A percentile compares a stretch with the other conserved stretches of the same genome.
phyloP scores from a whole-genome alignment of 1,284 basidiomycete genomes.

The Cryptococcus jaspeensis region DNA sequence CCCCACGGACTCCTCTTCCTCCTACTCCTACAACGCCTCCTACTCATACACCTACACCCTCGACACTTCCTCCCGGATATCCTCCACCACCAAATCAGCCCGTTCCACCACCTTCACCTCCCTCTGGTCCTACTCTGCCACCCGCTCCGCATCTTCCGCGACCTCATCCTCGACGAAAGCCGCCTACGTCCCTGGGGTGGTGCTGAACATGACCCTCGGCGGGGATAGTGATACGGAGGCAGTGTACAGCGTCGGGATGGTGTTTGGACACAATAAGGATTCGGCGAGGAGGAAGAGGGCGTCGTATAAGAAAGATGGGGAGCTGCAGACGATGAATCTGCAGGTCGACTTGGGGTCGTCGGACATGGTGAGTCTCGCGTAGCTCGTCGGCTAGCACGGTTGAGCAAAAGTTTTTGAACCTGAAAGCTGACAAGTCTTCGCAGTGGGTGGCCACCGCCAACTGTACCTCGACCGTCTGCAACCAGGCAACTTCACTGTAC shows the following conservation, averaged over 20 bases:
- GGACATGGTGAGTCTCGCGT: slow-evolving; percentile 41
- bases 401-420: neutral
- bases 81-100: slow-evolving; percentile 11
- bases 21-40: neutral
- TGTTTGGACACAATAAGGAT: slow-evolving; percentile 32
- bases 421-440: neutral
- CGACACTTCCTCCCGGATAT: neutral
- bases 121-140: slow-evolving; percentile 14
- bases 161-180: slow-evolving; percentile 17
- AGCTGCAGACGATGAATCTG: slow-evolving; percentile 38
- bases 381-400: neutral
- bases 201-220: slow-evolving; percentile 36
- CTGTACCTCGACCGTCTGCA: slow-evolving; percentile 40
- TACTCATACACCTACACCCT: neutral
- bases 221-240: slow-evolving; percentile 36
- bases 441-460: slow-evolving; percentile 47
- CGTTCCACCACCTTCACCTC: slow-evolving; percentile 16
- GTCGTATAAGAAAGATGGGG: slow-evolving; percentile 23
- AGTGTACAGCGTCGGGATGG: slow-evolving; percentile 39
- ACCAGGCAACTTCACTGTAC: slow-evolving; percentile 30
- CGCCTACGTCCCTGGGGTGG: slow-evolving; percentile 38
- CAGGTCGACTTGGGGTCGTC: slow-evolving; percentile 50
- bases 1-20: neutral
- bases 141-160: slow-evolving; percentile 6
- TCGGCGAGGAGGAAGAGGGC: slow-evolving; percentile 4